Evolutionary conservation across 176 grass and related monocot species (phyloP).

Genomic region (Oryza brachyantha): DNA sequence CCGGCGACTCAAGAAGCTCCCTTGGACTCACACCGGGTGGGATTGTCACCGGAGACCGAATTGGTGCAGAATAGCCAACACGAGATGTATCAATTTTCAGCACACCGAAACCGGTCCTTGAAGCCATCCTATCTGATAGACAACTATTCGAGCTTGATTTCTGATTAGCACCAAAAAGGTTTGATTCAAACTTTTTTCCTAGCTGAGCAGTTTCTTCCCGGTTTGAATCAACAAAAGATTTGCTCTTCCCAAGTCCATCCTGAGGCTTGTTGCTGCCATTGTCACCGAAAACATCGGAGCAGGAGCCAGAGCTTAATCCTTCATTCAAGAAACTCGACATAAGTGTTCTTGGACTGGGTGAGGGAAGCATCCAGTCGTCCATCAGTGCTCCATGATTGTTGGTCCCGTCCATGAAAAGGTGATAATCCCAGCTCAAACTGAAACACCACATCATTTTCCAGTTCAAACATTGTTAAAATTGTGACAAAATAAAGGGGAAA

Average conservation of each 20-base stretch:
- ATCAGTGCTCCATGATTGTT: slow-evolving; percentile 34
- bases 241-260: slow-evolving; percentile 38
- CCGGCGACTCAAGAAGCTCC: slow-evolving; percentile 73
- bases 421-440: background rate
- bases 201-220: slow-evolving; percentile 40
- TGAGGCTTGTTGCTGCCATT: slow-evolving; percentile 17
- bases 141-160: slow-evolving; percentile 38
- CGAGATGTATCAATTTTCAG: slow-evolving; percentile 63
- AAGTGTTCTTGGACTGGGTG: slow-evolving; percentile 60
- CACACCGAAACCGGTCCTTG: slow-evolving; percentile 53
- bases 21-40: slow-evolving; percentile 79
- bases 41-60: slow-evolving; percentile 67
- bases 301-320: slow-evolving; percentile 39
- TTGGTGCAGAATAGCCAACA: slow-evolving; percentile 39
- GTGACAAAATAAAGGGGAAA: background rate
- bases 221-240: background rate
- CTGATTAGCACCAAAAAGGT: slow-evolving; percentile 33
- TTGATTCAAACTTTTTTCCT: slow-evolving; percentile 34
- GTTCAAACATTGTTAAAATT: background rate
- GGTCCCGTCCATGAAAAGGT: slow-evolving; percentile 27
- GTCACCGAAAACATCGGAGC: slow-evolving; percentile 38
- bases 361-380: slow-evolving; percentile 69
- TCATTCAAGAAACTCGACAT: slow-evolving; percentile 58
- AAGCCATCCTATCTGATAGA: slow-evolving; percentile 62
- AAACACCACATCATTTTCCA: slow-evolving; percentile 3